Conservation (phyloP, 345 rosid species). For the Pugionium dolabratum region DNA sequence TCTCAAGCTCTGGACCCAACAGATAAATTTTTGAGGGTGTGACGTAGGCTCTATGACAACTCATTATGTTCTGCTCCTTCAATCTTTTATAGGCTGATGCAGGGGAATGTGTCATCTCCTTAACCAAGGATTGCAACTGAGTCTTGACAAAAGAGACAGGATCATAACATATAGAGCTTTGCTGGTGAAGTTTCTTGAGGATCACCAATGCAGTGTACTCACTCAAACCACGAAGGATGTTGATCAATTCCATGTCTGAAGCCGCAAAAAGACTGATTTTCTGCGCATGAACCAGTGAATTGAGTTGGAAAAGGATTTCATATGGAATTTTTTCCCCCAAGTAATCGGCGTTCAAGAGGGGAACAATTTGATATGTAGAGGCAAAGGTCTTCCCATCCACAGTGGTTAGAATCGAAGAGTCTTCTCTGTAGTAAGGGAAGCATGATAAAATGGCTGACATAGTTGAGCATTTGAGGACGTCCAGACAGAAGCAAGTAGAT, state of each 20-base stretch:
- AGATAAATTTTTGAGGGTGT: constrained; percentile 88
- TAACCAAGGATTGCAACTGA: constrained; percentile 43
- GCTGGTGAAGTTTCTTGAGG: constrained; percentile 73
- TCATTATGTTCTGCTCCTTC: constrained; percentile 59
- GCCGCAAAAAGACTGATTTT: constrained; percentile 65
- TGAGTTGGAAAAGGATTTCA: constrained; percentile 79
- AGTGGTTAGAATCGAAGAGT: constrained; percentile 37
- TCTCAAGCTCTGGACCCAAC: constrained; percentile 90
- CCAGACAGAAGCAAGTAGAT: constrained; percentile 68
- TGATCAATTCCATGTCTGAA: constrained; percentile 47
- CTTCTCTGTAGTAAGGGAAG: constrained; percentile 61
- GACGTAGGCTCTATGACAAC: constrained; percentile 74
- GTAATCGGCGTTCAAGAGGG: constrained; percentile 49
- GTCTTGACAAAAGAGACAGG: constrained; percentile 56
- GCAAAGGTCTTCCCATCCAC: constrained; percentile 50
- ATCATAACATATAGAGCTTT: constrained; percentile 61
- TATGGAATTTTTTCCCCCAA: constrained; percentile 51
- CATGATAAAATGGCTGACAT: constrained; percentile 48
- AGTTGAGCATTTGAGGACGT: constrained; percentile 45
- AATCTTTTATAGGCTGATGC: constrained; percentile 47
- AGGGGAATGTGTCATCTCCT: constrained; percentile 45
- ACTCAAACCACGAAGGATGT: constrained; percentile 46
- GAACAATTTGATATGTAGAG: constrained; percentile 58
- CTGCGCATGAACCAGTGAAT: constrained; percentile 75
- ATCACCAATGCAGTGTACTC: constrained; percentile 53